A percentile compares a stretch with the other conserved stretches of the same genome.
These are phyloP conservation scores for Fagus sylvatica DNA, from an alignment of 306 rosid genomes.

Conservation along the genomic window DNA sequence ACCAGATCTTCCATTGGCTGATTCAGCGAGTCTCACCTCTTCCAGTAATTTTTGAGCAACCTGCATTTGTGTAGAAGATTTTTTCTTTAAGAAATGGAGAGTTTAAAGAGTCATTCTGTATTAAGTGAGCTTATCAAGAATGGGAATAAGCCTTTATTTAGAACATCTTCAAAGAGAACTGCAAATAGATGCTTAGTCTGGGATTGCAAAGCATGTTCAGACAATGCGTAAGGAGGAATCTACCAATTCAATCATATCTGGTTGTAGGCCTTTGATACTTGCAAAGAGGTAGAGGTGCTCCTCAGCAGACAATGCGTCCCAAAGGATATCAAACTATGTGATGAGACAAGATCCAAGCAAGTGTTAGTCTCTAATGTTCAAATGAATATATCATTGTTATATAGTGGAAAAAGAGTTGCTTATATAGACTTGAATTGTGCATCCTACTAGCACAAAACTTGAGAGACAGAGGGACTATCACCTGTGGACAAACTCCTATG, in stretches of 20 bases:
- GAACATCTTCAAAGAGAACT: constrained; percentile 9
- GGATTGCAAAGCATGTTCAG: background rate
- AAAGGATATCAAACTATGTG: constrained; percentile 77
- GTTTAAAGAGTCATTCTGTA: no score
- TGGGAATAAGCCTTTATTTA: background rate
- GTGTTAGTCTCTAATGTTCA: constrained; percentile 1
- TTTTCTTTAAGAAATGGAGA: constrained; percentile 2
- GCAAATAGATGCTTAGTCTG: background rate
- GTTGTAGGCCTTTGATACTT: constrained; percentile 72
- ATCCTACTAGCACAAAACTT: background rate
- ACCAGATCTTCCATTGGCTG: constrained; percentile 72
- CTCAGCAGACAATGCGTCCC: constrained; percentile 82
- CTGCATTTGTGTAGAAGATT: constrained; percentile 40
- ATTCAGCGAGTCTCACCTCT: constrained; percentile 73
- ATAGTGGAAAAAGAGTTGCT: background rate
- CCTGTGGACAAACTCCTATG: constrained; percentile 97
- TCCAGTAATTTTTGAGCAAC: constrained; percentile 50
- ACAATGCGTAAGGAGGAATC: constrained; percentile 6
- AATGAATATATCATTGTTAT: constrained; percentile 5
- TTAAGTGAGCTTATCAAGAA: background rate
- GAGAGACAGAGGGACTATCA: constrained; percentile 28
- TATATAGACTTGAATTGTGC: background rate
- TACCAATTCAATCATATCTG: constrained; percentile 60
- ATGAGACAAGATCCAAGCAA: constrained; percentile 17
- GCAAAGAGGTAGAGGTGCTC: constrained; percentile 90